phyloP scores from a whole-genome alignment of 192 early-diverging fungal genomes.

The Fimicolochytrium jonesii region DNA sequence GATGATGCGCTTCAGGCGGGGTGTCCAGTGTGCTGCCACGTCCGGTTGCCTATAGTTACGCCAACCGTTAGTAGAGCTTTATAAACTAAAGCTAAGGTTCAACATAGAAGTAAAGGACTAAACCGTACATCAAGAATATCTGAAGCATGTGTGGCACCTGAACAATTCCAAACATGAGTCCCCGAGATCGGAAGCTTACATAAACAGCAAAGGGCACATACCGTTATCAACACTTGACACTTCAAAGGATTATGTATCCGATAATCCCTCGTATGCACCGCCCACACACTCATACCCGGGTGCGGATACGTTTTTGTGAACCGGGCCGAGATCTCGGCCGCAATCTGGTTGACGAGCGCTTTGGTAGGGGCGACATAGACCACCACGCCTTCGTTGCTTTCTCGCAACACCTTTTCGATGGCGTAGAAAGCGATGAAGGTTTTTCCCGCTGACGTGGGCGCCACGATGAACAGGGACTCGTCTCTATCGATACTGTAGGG shows the following conservation, averaged over 20 bases:
- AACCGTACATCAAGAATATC: slow-evolving; percentile 14
- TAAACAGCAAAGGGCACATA: not conserved
- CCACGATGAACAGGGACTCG: slow-evolving; percentile 38
- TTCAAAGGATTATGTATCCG: slow-evolving; percentile 12
- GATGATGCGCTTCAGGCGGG: slow-evolving; percentile 37
- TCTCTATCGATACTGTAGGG: slow-evolving; percentile 29
- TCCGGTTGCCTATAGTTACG: slow-evolving; percentile 32
- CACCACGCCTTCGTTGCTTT: slow-evolving; percentile 32
- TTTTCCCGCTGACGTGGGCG: slow-evolving; percentile 43
- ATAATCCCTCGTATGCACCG: slow-evolving; percentile 38
- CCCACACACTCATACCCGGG: slow-evolving; percentile 26
- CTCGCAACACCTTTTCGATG: slow-evolving; percentile 41
- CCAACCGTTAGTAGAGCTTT: no score
- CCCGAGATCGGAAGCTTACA: not conserved
- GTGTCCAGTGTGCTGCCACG: slow-evolving; percentile 12
- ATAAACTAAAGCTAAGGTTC: no score
- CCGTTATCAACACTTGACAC: slow-evolving; percentile 41
- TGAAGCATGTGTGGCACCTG: slow-evolving; percentile 25
- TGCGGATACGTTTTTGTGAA: slow-evolving; percentile 34
- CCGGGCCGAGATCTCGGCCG: slow-evolving; percentile 41
- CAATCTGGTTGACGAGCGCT: slow-evolving; percentile 43
- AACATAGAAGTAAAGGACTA: no score
- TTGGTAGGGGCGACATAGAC: slow-evolving; percentile 49
- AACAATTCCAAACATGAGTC: not conserved
- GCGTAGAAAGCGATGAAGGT: slow-evolving; percentile 50